Evolutionary conservation across 805 yeast genomes (phyloP).

Genomic region (Metschnikowia shivogae): DNA sequence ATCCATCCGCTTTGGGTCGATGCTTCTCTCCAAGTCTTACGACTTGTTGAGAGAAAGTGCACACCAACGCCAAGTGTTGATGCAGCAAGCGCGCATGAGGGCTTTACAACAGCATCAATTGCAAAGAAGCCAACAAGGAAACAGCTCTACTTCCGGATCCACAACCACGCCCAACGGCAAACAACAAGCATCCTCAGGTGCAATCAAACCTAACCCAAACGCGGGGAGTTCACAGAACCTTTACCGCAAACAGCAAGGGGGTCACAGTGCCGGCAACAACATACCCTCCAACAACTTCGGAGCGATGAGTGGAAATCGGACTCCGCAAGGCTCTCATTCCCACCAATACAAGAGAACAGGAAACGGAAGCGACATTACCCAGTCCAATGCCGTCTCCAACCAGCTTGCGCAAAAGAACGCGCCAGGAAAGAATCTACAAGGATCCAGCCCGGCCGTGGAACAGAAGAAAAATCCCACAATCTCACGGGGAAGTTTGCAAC

Average conservation of each 20-base stretch:
- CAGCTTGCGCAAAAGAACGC: conserved; percentile 2
- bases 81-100: conserved; percentile 49
- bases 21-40: conserved; percentile 82
- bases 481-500: not conserved
- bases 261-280: conserved; percentile 5
- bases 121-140: conserved; percentile 7
- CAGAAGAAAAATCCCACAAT: conserved; percentile 4
- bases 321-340: not conserved
- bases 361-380: not conserved
- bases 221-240: not conserved
- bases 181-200: conserved; percentile 1
- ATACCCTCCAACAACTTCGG: conserved; percentile 3
- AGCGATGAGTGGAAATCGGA: conserved; percentile 2
- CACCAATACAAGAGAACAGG: not conserved
- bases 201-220: not conserved
- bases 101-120: conserved; percentile 40
- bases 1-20: conserved; percentile 84
- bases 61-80: conserved; percentile 49
- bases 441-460: conserved; percentile 3
- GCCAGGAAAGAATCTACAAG: conserved; percentile 4
- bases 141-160: not conserved
- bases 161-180: not conserved
- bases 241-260: conserved; percentile 3
- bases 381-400: not conserved
- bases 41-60: conserved; percentile 75